Conservation (phyloP, 129 eudicot genomes). For the Flaveria linearis region DNA sequence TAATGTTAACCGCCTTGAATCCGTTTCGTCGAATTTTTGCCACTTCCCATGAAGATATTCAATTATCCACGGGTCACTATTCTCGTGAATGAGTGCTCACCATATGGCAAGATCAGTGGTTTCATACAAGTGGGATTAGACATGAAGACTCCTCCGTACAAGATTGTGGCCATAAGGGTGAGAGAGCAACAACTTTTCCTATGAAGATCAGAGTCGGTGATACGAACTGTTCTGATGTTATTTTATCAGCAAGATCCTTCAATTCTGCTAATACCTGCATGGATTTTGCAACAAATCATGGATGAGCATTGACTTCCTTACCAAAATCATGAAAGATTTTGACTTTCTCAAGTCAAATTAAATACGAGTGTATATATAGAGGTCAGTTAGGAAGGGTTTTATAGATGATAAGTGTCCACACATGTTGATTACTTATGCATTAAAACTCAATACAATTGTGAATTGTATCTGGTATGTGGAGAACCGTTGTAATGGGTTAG, state of each 20-base stretch:
- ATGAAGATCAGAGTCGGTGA: slow-evolving; percentile 89
- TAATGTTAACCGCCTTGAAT: neutral
- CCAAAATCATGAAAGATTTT: neutral
- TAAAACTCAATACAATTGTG: neutral
- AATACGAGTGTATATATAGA: too few relatives aligned
- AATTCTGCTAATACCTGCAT: slow-evolving; percentile 74
- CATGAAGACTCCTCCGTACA: slow-evolving; percentile 37
- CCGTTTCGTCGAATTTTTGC: neutral
- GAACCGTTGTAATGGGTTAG: neutral
- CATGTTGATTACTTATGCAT: neutral
- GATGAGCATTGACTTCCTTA: neutral
- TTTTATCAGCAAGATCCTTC: slow-evolving; percentile 70
- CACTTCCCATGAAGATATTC: neutral
- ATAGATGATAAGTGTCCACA: too few relatives aligned
- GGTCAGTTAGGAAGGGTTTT: too few relatives aligned
- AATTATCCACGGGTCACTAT: neutral
- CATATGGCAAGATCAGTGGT: neutral
- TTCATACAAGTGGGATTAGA: slow-evolving; percentile 25
- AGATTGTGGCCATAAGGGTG: slow-evolving; percentile 78
- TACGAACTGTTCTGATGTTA: slow-evolving; percentile 50
- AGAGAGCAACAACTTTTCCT: slow-evolving; percentile 94
- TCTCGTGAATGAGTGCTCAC: neutral
- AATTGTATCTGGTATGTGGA: neutral
- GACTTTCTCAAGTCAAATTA: neutral
- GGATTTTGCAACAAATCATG: neutral